Evolutionary conservation across 2,329 filamentous ascomycete species (phyloP).

Genomic region (Penicillium sp.): DNA sequence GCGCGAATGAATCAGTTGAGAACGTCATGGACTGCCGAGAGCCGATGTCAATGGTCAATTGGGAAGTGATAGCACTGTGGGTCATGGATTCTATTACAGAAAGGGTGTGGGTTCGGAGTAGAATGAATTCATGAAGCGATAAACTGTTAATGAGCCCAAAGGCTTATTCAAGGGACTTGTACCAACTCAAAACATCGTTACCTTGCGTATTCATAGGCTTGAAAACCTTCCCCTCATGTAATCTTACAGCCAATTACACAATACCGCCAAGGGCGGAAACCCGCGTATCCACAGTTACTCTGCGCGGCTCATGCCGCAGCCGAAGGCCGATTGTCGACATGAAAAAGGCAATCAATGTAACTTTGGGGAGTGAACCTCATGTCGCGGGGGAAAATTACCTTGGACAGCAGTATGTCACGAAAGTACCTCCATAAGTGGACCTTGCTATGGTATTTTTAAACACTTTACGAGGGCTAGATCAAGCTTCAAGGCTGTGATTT

Average conservation of each 20-base stretch:
- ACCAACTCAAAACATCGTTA: neutral
- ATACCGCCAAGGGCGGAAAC: neutral
- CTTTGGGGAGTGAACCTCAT: too few species aligned
- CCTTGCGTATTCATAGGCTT: neutral
- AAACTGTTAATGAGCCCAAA: neutral
- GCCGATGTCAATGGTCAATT: constrained; percentile 8
- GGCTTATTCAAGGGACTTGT: neutral
- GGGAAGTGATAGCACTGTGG: neutral
- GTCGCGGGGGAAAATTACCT: neutral
- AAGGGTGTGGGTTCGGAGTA: neutral
- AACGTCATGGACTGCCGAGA: constrained; percentile 19
- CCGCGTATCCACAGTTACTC: constrained; percentile 3
- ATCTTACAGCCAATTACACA: constrained; percentile 4
- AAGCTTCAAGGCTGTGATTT: too few species aligned
- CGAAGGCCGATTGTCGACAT: constrained; percentile 4
- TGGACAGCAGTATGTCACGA: neutral
- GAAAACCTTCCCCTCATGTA: constrained; percentile 9
- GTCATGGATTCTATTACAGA: neutral
- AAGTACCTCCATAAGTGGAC: too few species aligned
- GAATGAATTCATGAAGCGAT: neutral
- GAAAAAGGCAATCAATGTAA: too few species aligned
- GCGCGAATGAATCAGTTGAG: neutral
- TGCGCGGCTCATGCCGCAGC: constrained; percentile 1
- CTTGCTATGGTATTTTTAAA: too few species aligned
- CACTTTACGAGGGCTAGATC: too few species aligned